These are phyloP conservation scores for Dictyostelium firmibasis DNA, from an alignment of 78 protist genomes.

Conservation along the genomic window DNA sequence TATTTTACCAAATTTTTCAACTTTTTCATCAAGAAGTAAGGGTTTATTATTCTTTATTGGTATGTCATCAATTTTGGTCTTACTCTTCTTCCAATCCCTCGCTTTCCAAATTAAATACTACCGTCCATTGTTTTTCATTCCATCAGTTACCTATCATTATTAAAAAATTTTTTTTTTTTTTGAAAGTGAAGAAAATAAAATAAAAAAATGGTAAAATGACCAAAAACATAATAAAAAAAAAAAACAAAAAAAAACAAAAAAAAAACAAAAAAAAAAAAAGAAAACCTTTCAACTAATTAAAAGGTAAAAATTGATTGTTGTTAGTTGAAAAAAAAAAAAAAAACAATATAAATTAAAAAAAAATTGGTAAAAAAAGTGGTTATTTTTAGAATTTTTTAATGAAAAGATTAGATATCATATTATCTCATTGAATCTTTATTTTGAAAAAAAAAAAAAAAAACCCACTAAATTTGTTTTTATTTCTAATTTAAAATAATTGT, in stretches of 20 bases:
- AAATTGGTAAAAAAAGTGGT: not conserved
- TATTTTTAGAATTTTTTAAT: no score
- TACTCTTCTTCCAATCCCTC: not conserved
- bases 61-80: not conserved
- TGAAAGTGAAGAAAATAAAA: not conserved
- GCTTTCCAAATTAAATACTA: constrained; percentile 49
- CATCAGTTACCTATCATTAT: not conserved
- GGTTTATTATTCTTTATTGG: not conserved
- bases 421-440: not conserved
- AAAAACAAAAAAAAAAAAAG: not conserved
- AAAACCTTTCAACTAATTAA: not conserved
- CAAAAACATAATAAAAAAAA: not conserved
- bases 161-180: not conserved
- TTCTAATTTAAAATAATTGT: not conserved
- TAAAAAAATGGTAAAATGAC: not conserved
- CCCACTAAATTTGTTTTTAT: not conserved
- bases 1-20: constrained; percentile 44
- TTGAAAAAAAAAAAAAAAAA: no score
- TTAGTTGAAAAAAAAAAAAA: not conserved
- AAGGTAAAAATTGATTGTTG: not conserved
- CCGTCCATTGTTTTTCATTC: constrained; percentile 43
- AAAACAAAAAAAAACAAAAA: not conserved
- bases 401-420: no score
- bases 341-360: not conserved
- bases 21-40: not conserved